Conservation (phyloP, 495 filamentous ascomycete species). For the Penicillium soppii region DNA sequence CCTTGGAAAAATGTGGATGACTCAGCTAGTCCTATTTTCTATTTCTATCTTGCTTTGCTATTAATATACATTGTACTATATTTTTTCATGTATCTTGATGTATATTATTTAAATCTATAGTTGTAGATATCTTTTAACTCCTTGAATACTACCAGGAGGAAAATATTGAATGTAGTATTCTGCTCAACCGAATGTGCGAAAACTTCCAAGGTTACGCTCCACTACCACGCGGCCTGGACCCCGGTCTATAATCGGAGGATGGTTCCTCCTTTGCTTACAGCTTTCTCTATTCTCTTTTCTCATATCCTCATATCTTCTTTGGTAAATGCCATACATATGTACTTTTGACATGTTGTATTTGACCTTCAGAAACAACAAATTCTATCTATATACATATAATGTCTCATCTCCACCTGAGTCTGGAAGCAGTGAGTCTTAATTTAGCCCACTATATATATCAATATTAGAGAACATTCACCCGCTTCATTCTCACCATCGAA, state of each 20-base stretch:
- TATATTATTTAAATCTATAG: neutral
- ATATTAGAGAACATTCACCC: neutral
- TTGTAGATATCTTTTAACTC: too few species aligned
- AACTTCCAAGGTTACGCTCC: conserved; percentile 1
- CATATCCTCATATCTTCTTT: too few species aligned
- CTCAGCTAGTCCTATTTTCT: conserved; percentile 16
- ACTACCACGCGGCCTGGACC: conserved; percentile 24
- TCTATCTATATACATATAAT: too few species aligned
- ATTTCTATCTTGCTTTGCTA: neutral
- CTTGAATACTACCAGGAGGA: too few species aligned
- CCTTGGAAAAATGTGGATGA: conserved; percentile 25
- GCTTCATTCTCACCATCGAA: neutral
- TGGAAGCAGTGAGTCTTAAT: too few species aligned
- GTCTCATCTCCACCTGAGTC: too few species aligned
- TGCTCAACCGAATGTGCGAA: neutral
- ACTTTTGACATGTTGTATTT: too few species aligned
- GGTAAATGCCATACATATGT: too few species aligned
- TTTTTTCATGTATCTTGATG: neutral
- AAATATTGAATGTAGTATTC: neutral
- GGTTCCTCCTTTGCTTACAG: neutral
- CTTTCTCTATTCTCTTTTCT: neutral
- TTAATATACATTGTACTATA: too few species aligned
- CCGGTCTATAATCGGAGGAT: conserved; percentile 26
- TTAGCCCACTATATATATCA: neutral
- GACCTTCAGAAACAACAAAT: too few species aligned